These are phyloP conservation scores for Trichoderma oligosporum DNA, from an alignment of 2,329 filamentous ascomycete species.

Conservation along the genomic window DNA sequence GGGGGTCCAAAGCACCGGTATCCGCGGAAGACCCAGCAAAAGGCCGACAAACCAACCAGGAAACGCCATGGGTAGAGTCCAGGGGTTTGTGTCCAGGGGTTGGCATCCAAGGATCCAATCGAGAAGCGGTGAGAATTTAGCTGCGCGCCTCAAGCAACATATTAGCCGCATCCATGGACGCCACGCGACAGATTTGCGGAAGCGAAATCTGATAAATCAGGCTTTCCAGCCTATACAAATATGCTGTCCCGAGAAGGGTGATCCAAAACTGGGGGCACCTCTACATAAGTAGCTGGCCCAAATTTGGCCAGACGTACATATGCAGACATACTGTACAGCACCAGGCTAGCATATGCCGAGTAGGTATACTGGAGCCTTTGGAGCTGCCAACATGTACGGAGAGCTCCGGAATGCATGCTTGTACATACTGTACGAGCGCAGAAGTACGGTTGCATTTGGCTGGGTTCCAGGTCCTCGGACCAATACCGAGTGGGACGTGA, in stretches of 20 bases:
- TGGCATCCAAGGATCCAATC: background rate
- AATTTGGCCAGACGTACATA: too few relatives aligned
- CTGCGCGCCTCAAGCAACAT: background rate
- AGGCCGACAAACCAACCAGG: background rate
- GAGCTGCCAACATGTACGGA: too few relatives aligned
- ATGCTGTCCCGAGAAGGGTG: background rate
- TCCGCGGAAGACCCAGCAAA: constrained; percentile 4
- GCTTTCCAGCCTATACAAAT: background rate
- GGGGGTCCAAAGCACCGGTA: constrained; percentile 3
- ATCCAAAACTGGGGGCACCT: background rate
- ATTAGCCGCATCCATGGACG: constrained; percentile 2
- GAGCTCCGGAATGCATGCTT: too few relatives aligned
- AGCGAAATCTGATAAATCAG: constrained; percentile 14
- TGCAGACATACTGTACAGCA: too few relatives aligned
- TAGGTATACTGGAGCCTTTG: too few relatives aligned
- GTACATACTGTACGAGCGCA: too few relatives aligned
- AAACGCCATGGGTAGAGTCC: constrained; percentile 1
- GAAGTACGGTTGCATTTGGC: background rate
- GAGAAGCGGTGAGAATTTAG: constrained; percentile 19
- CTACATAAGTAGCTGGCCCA: background rate
- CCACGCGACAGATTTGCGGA: constrained; percentile 14
- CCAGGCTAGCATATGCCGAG: too few relatives aligned
- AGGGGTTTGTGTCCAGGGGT: background rate
- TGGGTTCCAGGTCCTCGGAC: background rate
- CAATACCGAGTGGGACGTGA: background rate